A percentile compares a stretch with the other conserved stretches of the same genome.
phyloP scores from a whole-genome alignment of 176 grass and related monocot genomes.

The Poa annua region DNA sequence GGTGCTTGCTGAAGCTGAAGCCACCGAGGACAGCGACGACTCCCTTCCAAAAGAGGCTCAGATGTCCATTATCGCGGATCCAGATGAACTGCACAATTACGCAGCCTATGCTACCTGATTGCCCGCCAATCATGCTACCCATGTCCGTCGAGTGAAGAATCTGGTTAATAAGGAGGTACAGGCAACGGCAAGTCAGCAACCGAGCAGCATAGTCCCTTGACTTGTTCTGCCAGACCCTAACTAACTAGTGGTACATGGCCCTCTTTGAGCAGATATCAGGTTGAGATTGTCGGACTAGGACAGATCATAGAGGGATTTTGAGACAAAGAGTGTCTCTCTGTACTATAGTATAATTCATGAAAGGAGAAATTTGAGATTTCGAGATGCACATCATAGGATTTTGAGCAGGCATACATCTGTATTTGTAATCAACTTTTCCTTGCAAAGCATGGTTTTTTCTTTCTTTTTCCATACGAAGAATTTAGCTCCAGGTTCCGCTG shows the following conservation, averaged over 20 bases:
- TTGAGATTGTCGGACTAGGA: no score
- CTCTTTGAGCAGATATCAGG: no score
- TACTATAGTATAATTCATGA: no score
- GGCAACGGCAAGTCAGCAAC: slow-evolving; percentile 20
- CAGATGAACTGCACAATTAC: slow-evolving; percentile 48
- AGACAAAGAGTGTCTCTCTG: no score
- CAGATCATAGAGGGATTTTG: no score
- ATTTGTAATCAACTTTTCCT: no score
- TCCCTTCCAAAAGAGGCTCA: slow-evolving; percentile 50
- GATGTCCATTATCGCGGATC: slow-evolving; percentile 48
- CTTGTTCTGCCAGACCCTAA: neutral
- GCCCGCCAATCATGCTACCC: neutral
- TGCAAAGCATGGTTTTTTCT: neutral
- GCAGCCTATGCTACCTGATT: slow-evolving; percentile 58
- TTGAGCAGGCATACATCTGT: no score
- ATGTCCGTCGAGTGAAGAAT: neutral
- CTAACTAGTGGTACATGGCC: no score
- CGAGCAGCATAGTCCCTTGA: neutral
- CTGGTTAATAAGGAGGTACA: neutral
- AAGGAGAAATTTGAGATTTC: no score
- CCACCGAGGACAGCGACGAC: slow-evolving; percentile 34
- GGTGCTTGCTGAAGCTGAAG: slow-evolving; percentile 44
- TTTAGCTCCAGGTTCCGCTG: no score
- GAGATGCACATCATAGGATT: no score
- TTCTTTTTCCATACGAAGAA: no score